Evolutionary conservation across 768 basidiomycete genomes (phyloP), one percentile per base, ranked within the genome.

Genomic region (Tylopilus sp.): DNA sequence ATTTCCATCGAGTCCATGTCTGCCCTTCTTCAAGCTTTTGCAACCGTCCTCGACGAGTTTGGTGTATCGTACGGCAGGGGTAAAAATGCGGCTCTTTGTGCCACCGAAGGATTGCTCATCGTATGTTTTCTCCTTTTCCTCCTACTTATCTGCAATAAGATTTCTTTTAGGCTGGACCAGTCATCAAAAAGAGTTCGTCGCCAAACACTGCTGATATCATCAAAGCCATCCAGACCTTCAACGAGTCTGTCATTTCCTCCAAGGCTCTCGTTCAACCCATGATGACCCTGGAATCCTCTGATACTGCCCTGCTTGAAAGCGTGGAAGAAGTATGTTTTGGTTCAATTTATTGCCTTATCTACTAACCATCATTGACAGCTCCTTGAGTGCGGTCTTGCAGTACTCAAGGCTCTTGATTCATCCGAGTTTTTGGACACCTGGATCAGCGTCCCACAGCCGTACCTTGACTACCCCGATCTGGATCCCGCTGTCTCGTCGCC

Each of bases 61-160:
- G 88, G 88, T 42, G 88, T 91, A 2, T 91, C 91, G 4, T 83
- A 87, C 57, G 82, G 85, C n/a, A 81, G 91, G 17, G 91, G 88
- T 3, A 86, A 90, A 68, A 78, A 82, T 41, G 89, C 91, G 0
- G 88, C 85, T 0, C 69, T 90, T 10, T 90, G 90, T 67, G 88
- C 88, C 10, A 85, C 82, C 6, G 91, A 93, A 68, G 88, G 88
- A 9, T 71, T 92, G 0, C 79, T 93, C 67, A 85, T 89, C 51
- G 84, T 85, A 56, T 42, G 79, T 42, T n/a, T n/a, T 51, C 33
- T 40, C 15, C 25, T 5, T 20, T 13, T 26, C 18, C 23, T 18
- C 10, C 42, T 36, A 40, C n/a, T 18, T 31, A 15, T 35, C 8
- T 36, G 4, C 36, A 18, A 18, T 40, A 44, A 31, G 5, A 11